Percentiles rank a stretch among this genome's conserved stretches.
Conservation (phyloP, 768 basidiomycete genomes). For the Agaricus subrufescens region DNA sequence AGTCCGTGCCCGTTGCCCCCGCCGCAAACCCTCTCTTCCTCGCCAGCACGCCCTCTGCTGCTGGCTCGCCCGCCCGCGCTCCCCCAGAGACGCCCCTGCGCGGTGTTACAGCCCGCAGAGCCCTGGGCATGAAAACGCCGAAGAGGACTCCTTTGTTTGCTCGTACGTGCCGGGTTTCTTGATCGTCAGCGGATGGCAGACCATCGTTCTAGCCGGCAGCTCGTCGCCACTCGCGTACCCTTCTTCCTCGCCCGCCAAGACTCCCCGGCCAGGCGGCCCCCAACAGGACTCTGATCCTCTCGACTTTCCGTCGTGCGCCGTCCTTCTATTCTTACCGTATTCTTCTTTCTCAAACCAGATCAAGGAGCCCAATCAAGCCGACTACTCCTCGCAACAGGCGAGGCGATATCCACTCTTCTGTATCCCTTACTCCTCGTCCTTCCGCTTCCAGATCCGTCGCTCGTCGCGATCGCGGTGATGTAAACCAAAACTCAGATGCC, state of each 20-base stretch:
- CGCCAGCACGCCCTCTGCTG: constrained; percentile 46
- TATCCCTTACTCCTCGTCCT: constrained; percentile 49
- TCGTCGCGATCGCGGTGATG: constrained; percentile 23
- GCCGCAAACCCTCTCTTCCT: constrained; percentile 47
- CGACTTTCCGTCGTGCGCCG: constrained; percentile 62
- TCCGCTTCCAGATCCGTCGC: constrained; percentile 31
- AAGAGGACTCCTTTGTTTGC: constrained; percentile 49
- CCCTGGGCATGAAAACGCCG: constrained; percentile 53
- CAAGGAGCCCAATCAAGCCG: constrained; percentile 46
- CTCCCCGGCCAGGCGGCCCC: constrained; percentile 30
- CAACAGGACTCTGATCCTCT: constrained; percentile 60
- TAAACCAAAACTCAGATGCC: constrained; percentile 54
- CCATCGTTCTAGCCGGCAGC: constrained; percentile 36
- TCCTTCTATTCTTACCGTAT: neutral
- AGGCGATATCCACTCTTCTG: constrained; percentile 88
- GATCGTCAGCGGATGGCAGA: constrained; percentile 3
- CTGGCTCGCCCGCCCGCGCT: constrained; percentile 44
- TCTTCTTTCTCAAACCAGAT: neutral
- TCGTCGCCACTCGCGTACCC: constrained; percentile 65
- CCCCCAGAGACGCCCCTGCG: constrained; percentile 45
- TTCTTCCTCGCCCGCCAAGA: constrained; percentile 56
- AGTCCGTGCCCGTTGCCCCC: constrained; percentile 32
- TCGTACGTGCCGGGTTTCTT: constrained; percentile 29
- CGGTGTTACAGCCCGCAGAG: constrained; percentile 44
- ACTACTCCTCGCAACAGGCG: constrained; percentile 71